Evolutionary conservation across 768 basidiomycete genomes (phyloP).

Genomic region (Postia placenta): DNA sequence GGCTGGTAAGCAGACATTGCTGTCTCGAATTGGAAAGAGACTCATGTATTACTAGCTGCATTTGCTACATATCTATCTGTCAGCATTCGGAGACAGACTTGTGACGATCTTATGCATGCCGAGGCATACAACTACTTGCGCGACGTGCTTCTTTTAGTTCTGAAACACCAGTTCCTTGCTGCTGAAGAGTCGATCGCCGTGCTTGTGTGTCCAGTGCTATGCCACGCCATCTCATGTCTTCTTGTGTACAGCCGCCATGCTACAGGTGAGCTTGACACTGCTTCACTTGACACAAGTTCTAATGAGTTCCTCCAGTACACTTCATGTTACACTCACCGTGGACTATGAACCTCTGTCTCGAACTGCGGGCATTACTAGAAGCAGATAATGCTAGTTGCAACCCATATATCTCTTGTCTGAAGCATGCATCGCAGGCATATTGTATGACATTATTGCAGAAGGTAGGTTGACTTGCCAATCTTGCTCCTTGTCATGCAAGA

Average conservation of each 20-base stretch:
- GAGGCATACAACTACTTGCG: constrained; percentile 54
- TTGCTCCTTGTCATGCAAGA: too few relatives aligned
- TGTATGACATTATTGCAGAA: too few relatives aligned
- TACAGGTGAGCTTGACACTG: background rate
- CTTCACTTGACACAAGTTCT: background rate
- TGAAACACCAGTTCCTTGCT: constrained; percentile 36
- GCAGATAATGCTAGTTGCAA: too few relatives aligned
- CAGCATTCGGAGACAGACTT: constrained; percentile 10
- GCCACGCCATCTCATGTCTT: constrained; percentile 32
- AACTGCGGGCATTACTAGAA: constrained; percentile 20
- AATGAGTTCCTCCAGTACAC: constrained; percentile 3
- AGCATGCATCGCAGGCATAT: too few relatives aligned
- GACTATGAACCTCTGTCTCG: constrained; percentile 38
- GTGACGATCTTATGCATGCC: constrained; percentile 29
- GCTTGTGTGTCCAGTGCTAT: constrained; percentile 43
- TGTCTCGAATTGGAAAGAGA: too few relatives aligned
- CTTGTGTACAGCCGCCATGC: background rate
- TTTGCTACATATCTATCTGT: constrained; percentile 39
- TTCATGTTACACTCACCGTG: constrained; percentile 38
- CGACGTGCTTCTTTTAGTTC: constrained; percentile 41
- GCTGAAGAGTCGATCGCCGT: constrained; percentile 48
- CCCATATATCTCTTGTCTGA: too few relatives aligned
- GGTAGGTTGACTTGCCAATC: too few relatives aligned
- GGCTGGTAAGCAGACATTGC: constrained; percentile 32
- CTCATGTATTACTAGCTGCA: constrained; percentile 29